A percentile compares a stretch with the other conserved stretches of the same genome.
Evolutionary conservation across 805 yeast genomes (phyloP).

Genomic region (Kuraishia hungarica): DNA sequence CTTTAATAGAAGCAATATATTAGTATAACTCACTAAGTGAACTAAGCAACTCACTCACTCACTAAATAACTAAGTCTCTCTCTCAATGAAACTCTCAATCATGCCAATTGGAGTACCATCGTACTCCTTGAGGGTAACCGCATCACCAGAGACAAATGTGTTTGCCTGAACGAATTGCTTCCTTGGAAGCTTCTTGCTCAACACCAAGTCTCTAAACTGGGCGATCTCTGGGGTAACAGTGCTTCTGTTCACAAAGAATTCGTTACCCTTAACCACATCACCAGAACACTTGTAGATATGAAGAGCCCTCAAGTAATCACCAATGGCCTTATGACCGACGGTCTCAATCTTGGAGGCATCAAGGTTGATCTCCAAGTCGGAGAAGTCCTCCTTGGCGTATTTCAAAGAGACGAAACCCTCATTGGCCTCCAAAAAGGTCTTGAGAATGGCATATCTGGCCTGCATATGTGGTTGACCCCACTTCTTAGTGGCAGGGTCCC

Average conservation of each 20-base stretch:
- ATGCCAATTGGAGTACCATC: slow-evolving; percentile 66
- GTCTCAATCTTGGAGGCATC: slow-evolving; percentile 56
- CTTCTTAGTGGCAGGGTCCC: slow-evolving; percentile 74
- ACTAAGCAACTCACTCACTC: no score
- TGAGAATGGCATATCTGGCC: slow-evolving; percentile 81
- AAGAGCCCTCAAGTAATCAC: slow-evolving; percentile 59
- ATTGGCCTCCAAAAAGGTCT: slow-evolving; percentile 61
- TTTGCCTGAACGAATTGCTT: slow-evolving; percentile 81
- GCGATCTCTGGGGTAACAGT: slow-evolving; percentile 56
- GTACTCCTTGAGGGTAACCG: slow-evolving; percentile 59
- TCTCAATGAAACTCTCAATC: slow-evolving; percentile 68
- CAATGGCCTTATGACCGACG: slow-evolving; percentile 66
- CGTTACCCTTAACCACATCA: slow-evolving; percentile 55
- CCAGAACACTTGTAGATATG: slow-evolving; percentile 78
- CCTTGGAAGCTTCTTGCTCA: slow-evolving; percentile 72
- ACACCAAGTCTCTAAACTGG: slow-evolving; percentile 56
- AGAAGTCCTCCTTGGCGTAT: slow-evolving; percentile 35
- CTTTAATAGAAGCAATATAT: no score
- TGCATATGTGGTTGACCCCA: slow-evolving; percentile 98
- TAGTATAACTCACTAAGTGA: no score
- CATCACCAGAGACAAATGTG: slow-evolving; percentile 35
- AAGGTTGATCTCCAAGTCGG: slow-evolving; percentile 52
- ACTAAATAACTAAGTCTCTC: slow-evolving; percentile 31
- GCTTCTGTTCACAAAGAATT: slow-evolving; percentile 62
- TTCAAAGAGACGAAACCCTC: slow-evolving; percentile 47